Percentiles rank a stretch among this genome's conserved stretches.
Conservation (phyloP, 139 green algal species). For the Asterochloris erici region DNA sequence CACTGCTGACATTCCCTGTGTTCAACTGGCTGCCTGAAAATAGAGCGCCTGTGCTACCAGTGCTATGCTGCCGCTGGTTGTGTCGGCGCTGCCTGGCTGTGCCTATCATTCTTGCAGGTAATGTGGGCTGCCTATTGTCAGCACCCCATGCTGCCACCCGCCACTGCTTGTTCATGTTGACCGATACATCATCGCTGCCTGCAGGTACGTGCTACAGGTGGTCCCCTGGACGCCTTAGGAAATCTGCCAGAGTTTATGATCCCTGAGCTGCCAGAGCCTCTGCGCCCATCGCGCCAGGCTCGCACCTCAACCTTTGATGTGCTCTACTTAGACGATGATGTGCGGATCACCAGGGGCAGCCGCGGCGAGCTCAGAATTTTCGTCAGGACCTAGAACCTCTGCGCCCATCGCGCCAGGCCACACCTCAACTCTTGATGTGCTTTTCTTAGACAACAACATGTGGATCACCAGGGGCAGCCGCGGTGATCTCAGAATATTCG, state of each 20-base stretch:
- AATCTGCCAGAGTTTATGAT: slow-evolving; percentile 34
- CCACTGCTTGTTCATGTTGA: not conserved
- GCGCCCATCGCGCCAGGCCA: slow-evolving; percentile 5
- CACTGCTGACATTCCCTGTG: too few relatives aligned
- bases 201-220: slow-evolving; percentile 19
- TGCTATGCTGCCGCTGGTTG: too few relatives aligned
- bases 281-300: slow-evolving; percentile 15
- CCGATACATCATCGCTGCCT: not conserved
- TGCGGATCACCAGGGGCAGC: slow-evolving; percentile 51
- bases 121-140: too few relatives aligned
- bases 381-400: slow-evolving; percentile 31
- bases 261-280: slow-evolving; percentile 34
- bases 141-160: not conserved
- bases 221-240: slow-evolving; percentile 30
- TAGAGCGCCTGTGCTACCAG: too few relatives aligned
- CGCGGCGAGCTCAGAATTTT: slow-evolving; percentile 42
- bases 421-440: slow-evolving; percentile 42
- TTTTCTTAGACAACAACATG: slow-evolving; percentile 45
- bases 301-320: slow-evolving; percentile 46
- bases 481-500: slow-evolving; percentile 38
- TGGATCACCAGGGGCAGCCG: slow-evolving; percentile 46
- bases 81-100: too few relatives aligned
- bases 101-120: too few relatives aligned
- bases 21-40: too few relatives aligned
- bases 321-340: slow-evolving; percentile 39